Evolutionary conservation across 139 green algal species (phyloP).

Genomic region (Volvox reticuliferus): DNA sequence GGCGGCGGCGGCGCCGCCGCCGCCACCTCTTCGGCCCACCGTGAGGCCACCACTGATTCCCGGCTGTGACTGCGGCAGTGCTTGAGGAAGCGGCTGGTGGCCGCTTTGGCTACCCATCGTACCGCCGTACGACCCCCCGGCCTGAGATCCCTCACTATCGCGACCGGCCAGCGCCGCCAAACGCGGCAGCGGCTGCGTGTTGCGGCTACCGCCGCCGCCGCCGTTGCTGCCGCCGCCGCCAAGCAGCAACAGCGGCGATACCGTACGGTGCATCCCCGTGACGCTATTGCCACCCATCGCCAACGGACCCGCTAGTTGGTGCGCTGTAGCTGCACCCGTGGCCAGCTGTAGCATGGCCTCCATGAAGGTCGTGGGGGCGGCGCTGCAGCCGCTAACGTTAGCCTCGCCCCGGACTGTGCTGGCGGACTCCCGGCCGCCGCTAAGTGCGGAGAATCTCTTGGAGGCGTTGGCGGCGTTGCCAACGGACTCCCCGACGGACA

Average conservation of each 20-base stretch:
- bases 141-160: background rate
- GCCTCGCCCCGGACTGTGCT: background rate
- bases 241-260: background rate
- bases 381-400: background rate
- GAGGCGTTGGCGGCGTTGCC: background rate
- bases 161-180: background rate
- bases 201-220: background rate
- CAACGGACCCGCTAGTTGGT: background rate
- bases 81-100: background rate
- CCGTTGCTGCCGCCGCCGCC: background rate
- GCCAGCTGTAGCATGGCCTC: constrained; percentile 33
- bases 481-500: background rate
- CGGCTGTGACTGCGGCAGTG: background rate
- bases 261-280: background rate
- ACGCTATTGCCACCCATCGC: background rate
- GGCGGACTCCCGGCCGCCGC: background rate
- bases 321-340: background rate
- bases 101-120: background rate
- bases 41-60: background rate
- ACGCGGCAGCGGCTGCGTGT: background rate
- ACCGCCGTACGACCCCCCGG: background rate
- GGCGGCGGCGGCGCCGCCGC: background rate
- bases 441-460: background rate
- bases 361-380: background rate
- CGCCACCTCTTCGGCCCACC: no score